Base-by-base conservation (phyloP, 2,329 filamentous ascomycete species). In the Clonostachys sp. region DNA sequence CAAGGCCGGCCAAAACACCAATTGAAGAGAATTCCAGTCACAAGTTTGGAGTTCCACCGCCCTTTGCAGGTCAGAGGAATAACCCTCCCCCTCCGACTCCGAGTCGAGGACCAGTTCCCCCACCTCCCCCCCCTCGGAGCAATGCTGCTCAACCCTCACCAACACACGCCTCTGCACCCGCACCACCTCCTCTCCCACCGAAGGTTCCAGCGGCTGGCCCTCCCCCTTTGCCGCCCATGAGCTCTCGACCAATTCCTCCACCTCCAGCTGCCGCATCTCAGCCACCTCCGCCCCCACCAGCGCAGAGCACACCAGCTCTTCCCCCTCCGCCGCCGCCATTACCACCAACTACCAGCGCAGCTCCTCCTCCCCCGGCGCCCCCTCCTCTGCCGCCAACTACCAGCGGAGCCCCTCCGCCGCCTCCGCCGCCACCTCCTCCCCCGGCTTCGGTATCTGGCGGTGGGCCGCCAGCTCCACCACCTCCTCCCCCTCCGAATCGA, bases 41-140 rank as follows among this genome's bases (percentile, higher is more conserved):
- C 46, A 86, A 75, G 54, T 91, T 89, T 59, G 81, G 80, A 34
- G 89, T 95, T 6, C 90, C 91, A 47, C 91, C 91, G 7, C 83
- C 89, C 4, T 95, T 95, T 59, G 61, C 78, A 44, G 86, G 87
- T 42, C 81, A 85, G 57, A 80, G 81, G 41, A 80, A 80, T 41
- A 74, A 17, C 16, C 36, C 74, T n/a, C 85, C 88, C 38, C 88
- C 89, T n/a, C 84, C 87, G 44, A 85, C 89, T 20, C 87, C 88
- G 36, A 83, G 77, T 61, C 83, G 88, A 54, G 82, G 81, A 33
- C 74, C 84, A 36, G 81, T 85, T 16, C 89, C 89, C 51, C 88
- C 88, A 34, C 86, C 87, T 10, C 86, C 89, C 4, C 81, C 84
- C 14, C 74, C 73, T 34, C 63, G 70, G 51, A 59, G 65, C 45